Percentiles rank a stretch among this genome's conserved stretches.
These are phyloP conservation scores for Isoetes engelmannii DNA, from an alignment of 83 land plant species.

Conservation along the genomic window DNA sequence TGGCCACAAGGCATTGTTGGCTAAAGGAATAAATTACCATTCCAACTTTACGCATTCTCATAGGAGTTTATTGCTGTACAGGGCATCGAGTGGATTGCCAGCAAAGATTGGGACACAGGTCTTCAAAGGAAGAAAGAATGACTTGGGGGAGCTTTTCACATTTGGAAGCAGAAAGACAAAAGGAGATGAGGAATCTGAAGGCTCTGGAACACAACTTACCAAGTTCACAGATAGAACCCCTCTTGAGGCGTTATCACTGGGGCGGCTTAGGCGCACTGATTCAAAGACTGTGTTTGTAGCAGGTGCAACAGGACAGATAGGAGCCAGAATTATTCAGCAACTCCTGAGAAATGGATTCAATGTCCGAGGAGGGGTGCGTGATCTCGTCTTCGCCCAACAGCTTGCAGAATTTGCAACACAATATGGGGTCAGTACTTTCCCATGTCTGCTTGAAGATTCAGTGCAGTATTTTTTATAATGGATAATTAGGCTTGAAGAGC, in stretches of 20 bases:
- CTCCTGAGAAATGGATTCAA: slow-evolving; percentile 71
- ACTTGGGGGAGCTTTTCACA: background rate
- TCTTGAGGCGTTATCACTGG: slow-evolving; percentile 18
- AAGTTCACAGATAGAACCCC: slow-evolving; percentile 8
- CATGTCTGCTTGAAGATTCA: background rate
- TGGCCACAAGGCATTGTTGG: no score
- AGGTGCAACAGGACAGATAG: slow-evolving; percentile 86
- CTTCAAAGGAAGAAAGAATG: background rate
- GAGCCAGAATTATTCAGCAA: slow-evolving; percentile 63
- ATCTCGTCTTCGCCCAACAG: slow-evolving; percentile 76
- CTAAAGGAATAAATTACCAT: no score
- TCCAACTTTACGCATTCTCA: no score
- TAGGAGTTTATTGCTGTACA: no score
- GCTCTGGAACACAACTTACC: slow-evolving; percentile 23
- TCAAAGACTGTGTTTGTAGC: slow-evolving; percentile 84
- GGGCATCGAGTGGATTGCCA: background rate
- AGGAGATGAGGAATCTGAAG: background rate
- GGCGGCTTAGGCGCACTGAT: slow-evolving; percentile 47
- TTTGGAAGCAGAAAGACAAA: slow-evolving; percentile 21
- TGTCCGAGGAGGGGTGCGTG: slow-evolving; percentile 84
- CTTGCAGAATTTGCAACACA: slow-evolving; percentile 81
- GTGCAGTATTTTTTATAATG: background rate
- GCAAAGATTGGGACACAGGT: slow-evolving; percentile 24
- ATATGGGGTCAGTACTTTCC: slow-evolving; percentile 55
- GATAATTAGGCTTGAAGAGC: background rate